phyloP scores from a whole-genome alignment of 1,284 basidiomycete genomes.

The Leccinum solheimii region DNA sequence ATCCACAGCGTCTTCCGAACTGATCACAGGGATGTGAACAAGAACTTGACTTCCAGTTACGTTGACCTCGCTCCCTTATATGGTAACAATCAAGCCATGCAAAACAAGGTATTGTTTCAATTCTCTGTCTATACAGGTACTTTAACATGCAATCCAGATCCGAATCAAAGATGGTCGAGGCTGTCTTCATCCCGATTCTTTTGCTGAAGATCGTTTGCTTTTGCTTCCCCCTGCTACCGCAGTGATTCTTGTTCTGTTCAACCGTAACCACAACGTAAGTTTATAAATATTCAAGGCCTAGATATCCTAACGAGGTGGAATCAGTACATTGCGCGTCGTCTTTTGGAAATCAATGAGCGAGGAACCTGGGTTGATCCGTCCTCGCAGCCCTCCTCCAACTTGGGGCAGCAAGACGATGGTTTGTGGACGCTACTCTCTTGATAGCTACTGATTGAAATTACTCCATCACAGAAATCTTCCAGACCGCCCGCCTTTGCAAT shows the following conservation, averaged over 20 bases:
- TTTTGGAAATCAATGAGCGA: conserved; percentile 79
- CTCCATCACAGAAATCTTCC: conserved; percentile 60
- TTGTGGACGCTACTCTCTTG: neutral
- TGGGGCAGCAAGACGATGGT: conserved; percentile 65
- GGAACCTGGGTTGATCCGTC: conserved; percentile 56
- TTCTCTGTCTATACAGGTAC: neutral
- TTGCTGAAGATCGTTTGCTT: conserved; percentile 77
- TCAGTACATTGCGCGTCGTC: conserved; percentile 76
- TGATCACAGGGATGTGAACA: conserved; percentile 59
- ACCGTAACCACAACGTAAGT: conserved; percentile 81
- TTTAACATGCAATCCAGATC: conserved; percentile 21
- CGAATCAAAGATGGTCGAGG: conserved; percentile 67
- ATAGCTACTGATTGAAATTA: neutral
- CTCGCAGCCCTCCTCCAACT: conserved; percentile 39
- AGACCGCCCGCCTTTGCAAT: conserved; percentile 75
- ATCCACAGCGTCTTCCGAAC: conserved; percentile 82
- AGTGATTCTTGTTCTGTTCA: conserved; percentile 76
- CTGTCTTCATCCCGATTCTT: conserved; percentile 65
- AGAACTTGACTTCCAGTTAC: conserved; percentile 87
- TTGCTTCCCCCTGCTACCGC: conserved; percentile 78
- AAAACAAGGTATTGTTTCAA: conserved; percentile 48
- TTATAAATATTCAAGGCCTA: neutral
- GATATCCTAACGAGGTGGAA: neutral
- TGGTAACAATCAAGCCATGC: conserved; percentile 63
- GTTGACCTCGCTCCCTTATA: conserved; percentile 83